A percentile compares a stretch with the other conserved stretches of the same genome.
phyloP scores from a whole-genome alignment of 176 grass and related monocot species.

The Eleusine coracana region DNA sequence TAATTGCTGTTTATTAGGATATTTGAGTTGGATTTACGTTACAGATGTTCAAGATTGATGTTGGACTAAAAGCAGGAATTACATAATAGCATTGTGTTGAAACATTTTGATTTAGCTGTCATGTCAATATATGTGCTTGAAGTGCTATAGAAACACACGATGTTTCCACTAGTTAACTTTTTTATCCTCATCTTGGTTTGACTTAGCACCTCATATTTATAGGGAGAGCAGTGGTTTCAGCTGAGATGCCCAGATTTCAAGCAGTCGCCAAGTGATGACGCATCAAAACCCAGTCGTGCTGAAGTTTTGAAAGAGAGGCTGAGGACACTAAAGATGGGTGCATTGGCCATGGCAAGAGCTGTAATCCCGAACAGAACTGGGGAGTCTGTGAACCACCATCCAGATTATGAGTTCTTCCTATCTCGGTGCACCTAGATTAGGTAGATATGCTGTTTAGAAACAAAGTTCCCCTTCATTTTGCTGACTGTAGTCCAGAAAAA shows the following conservation, averaged over 20 bases:
- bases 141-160: not conserved
- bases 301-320: slow-evolving; percentile 64
- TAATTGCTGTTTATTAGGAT: not conserved
- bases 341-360: slow-evolving; percentile 59
- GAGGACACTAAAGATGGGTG: slow-evolving; percentile 60
- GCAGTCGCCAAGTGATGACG: not conserved
- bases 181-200: slow-evolving; percentile 6
- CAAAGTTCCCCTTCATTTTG: not conserved
- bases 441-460: slow-evolving; percentile 3
- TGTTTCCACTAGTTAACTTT: not conserved
- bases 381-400: slow-evolving; percentile 60
- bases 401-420: slow-evolving; percentile 77
- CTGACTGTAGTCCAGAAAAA: slow-evolving; percentile 26
- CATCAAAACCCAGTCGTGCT: not conserved
- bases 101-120: not conserved
- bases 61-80: not conserved
- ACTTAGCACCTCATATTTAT: slow-evolving; percentile 20
- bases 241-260: slow-evolving; percentile 40
- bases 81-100: slow-evolving; percentile 21
- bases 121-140: not conserved
- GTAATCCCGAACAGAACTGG: slow-evolving; percentile 43
- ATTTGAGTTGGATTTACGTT: not conserved
- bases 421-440: slow-evolving; percentile 53
- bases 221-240: slow-evolving; percentile 78
- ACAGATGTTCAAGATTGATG: not conserved